phyloP scores from a whole-genome alignment of 1,284 basidiomycete species.

The Trichosporon inkin region DNA sequence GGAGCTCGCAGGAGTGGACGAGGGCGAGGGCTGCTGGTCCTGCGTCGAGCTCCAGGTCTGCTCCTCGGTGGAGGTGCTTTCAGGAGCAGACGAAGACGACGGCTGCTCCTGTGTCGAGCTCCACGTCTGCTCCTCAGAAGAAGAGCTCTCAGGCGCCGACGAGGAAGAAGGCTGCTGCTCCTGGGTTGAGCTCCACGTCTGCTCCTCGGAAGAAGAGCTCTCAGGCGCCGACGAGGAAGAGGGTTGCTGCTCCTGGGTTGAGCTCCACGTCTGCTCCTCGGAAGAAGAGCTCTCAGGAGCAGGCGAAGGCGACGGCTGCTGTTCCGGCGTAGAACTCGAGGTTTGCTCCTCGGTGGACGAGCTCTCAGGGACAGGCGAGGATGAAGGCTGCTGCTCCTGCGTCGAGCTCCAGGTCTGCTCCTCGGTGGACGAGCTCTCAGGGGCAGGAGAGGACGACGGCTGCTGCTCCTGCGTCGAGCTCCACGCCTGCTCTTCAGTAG shows the following conservation, averaged over 20 bases:
- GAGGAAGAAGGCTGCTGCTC: not conserved
- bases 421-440: not conserved
- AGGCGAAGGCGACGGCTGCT: constrained; percentile 3
- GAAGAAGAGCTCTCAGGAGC: not conserved
- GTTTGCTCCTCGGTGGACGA: not conserved
- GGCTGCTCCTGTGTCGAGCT: not conserved
- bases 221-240: not conserved
- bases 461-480: not conserved
- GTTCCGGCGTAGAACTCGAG: not conserved
- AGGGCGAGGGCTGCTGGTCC: not conserved
- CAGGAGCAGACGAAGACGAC: too few relatives aligned
- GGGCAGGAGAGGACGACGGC: not conserved
- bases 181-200: not conserved
- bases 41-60: not conserved
- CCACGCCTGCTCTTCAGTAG: not conserved
- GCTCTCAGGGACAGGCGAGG: not conserved
- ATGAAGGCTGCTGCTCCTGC: not conserved
- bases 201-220: not conserved
- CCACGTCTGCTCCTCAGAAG: not conserved
- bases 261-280: not conserved
- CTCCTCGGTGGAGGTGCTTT: too few relatives aligned
- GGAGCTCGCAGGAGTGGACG: not conserved
- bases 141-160: too few relatives aligned
- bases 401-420: not conserved
- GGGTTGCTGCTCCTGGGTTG: not conserved